Percentiles rank a stretch among this genome's conserved stretches.
Conservation (phyloP, 176 grass and related monocot species). For the Oryza punctata region DNA sequence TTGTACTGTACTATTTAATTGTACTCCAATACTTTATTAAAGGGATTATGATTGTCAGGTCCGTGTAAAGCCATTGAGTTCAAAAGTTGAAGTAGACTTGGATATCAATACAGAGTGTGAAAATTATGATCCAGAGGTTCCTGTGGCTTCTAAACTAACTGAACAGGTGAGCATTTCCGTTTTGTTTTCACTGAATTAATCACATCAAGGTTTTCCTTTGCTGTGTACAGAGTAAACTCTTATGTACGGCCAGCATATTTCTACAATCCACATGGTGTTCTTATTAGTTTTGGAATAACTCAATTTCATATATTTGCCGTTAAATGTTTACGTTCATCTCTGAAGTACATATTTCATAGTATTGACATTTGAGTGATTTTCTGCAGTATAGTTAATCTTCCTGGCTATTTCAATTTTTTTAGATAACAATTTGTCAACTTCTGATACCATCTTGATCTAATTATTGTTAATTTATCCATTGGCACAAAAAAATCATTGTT, state of each 20-base stretch:
- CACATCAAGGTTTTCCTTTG: neutral
- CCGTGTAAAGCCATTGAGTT: slow-evolving; percentile 64
- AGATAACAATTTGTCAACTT: neutral
- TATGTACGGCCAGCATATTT: neutral
- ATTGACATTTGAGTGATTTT: slow-evolving; percentile 1
- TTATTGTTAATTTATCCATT: neutral
- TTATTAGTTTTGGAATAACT: neutral
- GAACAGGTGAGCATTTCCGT: slow-evolving; percentile 54
- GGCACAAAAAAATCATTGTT: neutral
- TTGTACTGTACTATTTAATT: slow-evolving; percentile 3
- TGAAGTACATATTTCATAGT: neutral
- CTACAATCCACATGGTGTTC: neutral
- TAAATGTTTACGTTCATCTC: neutral
- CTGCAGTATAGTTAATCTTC: neutral
- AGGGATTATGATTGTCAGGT: slow-evolving; percentile 51
- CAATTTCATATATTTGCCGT: neutral
- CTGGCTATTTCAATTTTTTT: neutral
- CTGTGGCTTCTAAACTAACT: slow-evolving; percentile 40
- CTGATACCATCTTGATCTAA: neutral
- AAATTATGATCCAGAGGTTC: slow-evolving; percentile 70
- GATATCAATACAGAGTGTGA: slow-evolving; percentile 54
- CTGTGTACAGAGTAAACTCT: neutral
- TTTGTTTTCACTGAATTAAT: slow-evolving; percentile 19
- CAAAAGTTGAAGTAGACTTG: slow-evolving; percentile 83
- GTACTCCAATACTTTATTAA: slow-evolving; percentile 3